Conservation (phyloP, 345 rosid species). For the Citrus cavaleriei region DNA sequence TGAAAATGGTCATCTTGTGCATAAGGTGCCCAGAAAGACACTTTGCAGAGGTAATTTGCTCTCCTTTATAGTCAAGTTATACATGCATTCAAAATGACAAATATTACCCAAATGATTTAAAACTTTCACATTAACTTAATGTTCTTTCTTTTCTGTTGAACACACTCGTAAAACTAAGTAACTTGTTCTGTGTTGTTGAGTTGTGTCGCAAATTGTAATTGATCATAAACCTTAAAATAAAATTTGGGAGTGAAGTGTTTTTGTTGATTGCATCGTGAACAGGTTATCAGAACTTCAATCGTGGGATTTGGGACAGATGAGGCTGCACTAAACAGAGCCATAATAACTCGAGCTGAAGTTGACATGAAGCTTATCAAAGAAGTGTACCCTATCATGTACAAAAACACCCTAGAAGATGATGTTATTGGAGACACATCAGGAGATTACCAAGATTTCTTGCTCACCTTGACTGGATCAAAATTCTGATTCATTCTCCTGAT, state of each 20-base stretch:
- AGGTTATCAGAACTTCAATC: slow-evolving; percentile 59
- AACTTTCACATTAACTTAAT: too few species aligned
- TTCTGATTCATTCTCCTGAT: slow-evolving; percentile 30
- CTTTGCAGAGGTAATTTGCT: slow-evolving; percentile 62
- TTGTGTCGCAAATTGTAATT: neutral
- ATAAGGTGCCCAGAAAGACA: slow-evolving; percentile 72
- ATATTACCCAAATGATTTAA: too few species aligned
- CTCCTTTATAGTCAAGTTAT: neutral
- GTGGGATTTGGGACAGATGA: slow-evolving; percentile 85
- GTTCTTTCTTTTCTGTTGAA: too few species aligned
- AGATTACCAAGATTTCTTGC: slow-evolving; percentile 57
- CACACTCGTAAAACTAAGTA: neutral
- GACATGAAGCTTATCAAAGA: slow-evolving; percentile 70
- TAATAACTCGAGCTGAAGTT: slow-evolving; percentile 70
- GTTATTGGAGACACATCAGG: slow-evolving; percentile 79
- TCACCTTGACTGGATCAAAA: slow-evolving; percentile 66
- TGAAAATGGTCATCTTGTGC: slow-evolving; percentile 50
- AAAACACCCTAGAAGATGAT: slow-evolving; percentile 55
- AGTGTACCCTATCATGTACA: slow-evolving; percentile 51
- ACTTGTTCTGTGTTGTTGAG: neutral
- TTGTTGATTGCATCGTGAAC: slow-evolving; percentile 6
- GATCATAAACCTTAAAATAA: neutral
- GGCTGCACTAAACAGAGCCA: slow-evolving; percentile 72
- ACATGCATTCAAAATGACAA: neutral
- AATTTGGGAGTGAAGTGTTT: neutral